Conservation (phyloP, 2,329 filamentous ascomycete genomes). For the Ceratocystis colombiana region DNA sequence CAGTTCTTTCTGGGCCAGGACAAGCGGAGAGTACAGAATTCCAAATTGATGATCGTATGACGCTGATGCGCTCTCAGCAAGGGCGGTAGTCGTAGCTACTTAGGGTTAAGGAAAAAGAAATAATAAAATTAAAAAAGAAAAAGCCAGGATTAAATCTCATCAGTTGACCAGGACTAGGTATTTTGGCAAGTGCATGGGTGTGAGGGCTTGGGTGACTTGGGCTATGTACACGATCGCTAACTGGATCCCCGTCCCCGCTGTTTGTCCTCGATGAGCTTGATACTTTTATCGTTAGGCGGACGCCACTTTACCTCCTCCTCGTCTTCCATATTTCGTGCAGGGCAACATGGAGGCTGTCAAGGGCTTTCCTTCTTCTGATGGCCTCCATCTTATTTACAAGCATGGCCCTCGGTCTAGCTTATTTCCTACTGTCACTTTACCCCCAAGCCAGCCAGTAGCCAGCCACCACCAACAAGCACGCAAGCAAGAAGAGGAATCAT, state of each 20-base stretch:
- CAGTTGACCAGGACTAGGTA: background rate
- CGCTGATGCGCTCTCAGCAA: background rate
- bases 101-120: background rate
- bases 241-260: background rate
- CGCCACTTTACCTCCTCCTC: background rate
- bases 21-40: background rate
- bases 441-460: too few species aligned
- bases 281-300: constrained; percentile 2
- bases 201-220: background rate
- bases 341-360: background rate
- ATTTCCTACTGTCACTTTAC: too few species aligned
- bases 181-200: background rate
- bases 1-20: background rate
- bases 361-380: background rate
- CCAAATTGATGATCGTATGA: background rate
- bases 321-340: background rate
- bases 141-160: background rate
- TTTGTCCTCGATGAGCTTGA: constrained; percentile 1
- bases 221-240: too few species aligned
- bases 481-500: too few species aligned
- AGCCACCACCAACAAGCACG: too few species aligned
- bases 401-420: too few species aligned
- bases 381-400: too few species aligned
- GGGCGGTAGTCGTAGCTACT: background rate
- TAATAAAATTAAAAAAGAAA: background rate